Evolutionary conservation across 768 basidiomycete genomes (phyloP), one percentile per base, ranked within the genome.

Genomic region (Phlebiopsis flavidoalba): DNA sequence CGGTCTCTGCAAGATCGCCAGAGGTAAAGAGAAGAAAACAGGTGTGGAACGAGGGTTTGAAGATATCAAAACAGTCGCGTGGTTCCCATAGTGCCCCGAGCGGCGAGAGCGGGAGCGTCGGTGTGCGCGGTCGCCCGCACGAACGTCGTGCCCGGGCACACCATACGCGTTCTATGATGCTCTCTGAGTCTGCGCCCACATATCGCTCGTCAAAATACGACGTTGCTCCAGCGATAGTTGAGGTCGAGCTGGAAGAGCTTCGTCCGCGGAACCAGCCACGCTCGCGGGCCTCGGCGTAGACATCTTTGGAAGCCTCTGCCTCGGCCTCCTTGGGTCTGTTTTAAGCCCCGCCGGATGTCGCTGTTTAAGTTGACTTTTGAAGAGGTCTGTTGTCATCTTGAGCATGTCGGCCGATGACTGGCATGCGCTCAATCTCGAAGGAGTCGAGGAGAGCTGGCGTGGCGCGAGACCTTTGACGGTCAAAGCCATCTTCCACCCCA

Each of bases 181-280:
- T 52, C 51, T 52, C 51, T 6, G 14, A 22, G 26, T 31, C 51
- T 14, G 51, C 22, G 26, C 26, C 26, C 40, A 43, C 17, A 22
- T 36, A 54, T 3, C 49, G 61, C 33, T 67, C 76, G 57, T 83
- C 81, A 8, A 79, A 22, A n/a, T 0, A 83, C 70, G 24, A 82
- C 74, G 0, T 76, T 59, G 65, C 82, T 83, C 67, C 76, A 74
- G 8, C 83, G 73, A 63, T 79, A 83, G 66, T 83, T 83, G 50
- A 83, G 71, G 8, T 78, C 80, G 31, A 82, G 74, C 68, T 80
- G 78, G 35, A 70, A 65, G 5, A 78, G 57, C 8, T 65, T 37
- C 36, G 21, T 47, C 35, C 47, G 19, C 49, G 46, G 55, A 26
- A 48, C 43, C 43, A 57, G 46, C 21, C 17, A 5, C 22, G 55